Percentiles rank a stretch among this genome's conserved stretches.
Conservation (phyloP, 139 green algal genomes). For the Coelastrella sp. region DNA sequence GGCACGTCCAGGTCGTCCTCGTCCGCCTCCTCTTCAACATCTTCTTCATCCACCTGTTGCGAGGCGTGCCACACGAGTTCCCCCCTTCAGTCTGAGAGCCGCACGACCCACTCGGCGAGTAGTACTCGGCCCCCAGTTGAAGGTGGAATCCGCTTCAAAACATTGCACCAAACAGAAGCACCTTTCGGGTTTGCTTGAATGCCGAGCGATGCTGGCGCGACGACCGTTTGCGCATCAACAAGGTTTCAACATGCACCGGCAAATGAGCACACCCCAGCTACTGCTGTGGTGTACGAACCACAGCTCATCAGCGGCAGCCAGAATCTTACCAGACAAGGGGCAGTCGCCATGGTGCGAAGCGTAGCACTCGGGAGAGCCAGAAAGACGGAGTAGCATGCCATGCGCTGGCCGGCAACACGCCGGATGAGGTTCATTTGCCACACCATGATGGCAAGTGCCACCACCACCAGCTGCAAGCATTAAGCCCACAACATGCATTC, state of each 20-base stretch:
- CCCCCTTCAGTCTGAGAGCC: not conserved
- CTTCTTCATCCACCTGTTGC: conserved; percentile 44
- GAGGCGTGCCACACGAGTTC: too few species aligned
- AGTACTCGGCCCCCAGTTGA: too few species aligned
- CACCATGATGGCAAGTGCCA: not conserved
- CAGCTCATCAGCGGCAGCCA: not conserved
- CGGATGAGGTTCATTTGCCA: not conserved
- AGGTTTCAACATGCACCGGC: not conserved
- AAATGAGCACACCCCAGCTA: not conserved
- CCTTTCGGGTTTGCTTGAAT: not conserved
- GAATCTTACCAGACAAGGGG: not conserved
- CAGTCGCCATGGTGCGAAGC: conserved; percentile 35
- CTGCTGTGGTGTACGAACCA: not conserved
- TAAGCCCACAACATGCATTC: not conserved
- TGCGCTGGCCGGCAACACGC: conserved; percentile 5
- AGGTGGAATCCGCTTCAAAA: too few species aligned
- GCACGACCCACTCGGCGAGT: not conserved
- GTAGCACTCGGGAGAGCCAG: conserved; percentile 29
- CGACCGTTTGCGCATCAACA: not conserved
- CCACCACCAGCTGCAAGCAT: conserved; percentile 22
- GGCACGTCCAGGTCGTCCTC: not conserved
- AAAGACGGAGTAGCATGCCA: conserved; percentile 30
- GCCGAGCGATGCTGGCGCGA: not conserved
- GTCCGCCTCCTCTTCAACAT: conserved; percentile 8
- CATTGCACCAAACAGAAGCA: too few species aligned